Conservation (phyloP, 78 protist genomes). For the Blattamonas nauphoetae region DNA sequence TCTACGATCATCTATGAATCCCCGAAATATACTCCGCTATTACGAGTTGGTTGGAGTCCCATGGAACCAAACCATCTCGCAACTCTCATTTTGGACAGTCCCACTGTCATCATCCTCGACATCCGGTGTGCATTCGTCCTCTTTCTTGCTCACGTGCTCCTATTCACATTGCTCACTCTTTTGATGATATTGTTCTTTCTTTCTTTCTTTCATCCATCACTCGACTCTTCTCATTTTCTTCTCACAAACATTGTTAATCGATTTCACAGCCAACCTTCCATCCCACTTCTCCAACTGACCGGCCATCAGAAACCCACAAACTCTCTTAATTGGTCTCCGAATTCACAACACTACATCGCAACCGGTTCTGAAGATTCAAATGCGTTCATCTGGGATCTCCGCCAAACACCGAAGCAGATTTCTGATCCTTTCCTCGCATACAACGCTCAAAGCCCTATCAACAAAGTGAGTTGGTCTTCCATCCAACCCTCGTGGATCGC, state of each 20-base stretch:
- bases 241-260: neutral
- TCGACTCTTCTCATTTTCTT: neutral
- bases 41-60: slow-evolving; percentile 86
- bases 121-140: slow-evolving; percentile 28
- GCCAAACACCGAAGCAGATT: slow-evolving; percentile 61
- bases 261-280: slow-evolving; percentile 62
- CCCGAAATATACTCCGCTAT: slow-evolving; percentile 58
- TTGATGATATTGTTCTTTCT: neutral
- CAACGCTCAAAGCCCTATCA: slow-evolving; percentile 40
- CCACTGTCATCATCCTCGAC: slow-evolving; percentile 66
- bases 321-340: slow-evolving; percentile 91
- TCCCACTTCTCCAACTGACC: slow-evolving; percentile 70
- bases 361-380: slow-evolving; percentile 67
- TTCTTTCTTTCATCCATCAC: neutral
- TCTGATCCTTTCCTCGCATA: slow-evolving; percentile 70
- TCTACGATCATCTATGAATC: slow-evolving; percentile 90
- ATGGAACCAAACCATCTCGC: slow-evolving; percentile 85
- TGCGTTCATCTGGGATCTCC: slow-evolving; percentile 93
- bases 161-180: neutral
- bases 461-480: slow-evolving; percentile 65
- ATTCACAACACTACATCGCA: slow-evolving; percentile 79
- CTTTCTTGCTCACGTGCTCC: neutral
- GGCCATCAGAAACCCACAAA: slow-evolving; percentile 64
- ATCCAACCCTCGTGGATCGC: slow-evolving; percentile 82
- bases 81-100: slow-evolving; percentile 64